Evolutionary conservation across 2,329 filamentous ascomycete genomes (phyloP).

Genomic region (Xylariaceae sp.): DNA sequence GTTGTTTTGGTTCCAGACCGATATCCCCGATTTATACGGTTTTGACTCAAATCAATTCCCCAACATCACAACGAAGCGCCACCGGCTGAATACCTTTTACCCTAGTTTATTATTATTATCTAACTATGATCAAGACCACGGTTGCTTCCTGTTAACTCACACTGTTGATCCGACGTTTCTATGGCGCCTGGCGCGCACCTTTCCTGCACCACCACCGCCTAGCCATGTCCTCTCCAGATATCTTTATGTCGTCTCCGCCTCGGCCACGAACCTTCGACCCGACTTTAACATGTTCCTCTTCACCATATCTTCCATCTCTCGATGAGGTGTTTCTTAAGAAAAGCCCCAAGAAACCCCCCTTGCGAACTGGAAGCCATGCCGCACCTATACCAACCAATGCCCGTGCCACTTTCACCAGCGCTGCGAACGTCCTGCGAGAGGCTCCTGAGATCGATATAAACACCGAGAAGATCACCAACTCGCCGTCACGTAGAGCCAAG

Average conservation of each 20-base stretch:
- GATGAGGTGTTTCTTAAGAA: conserved; percentile 53
- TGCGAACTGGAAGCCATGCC: conserved; percentile 48
- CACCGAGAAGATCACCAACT: conserved; percentile 36
- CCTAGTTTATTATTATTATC: not conserved
- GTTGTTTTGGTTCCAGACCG: too few relatives aligned
- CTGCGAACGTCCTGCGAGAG: conserved; percentile 47
- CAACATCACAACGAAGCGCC: not conserved
- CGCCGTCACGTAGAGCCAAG: conserved; percentile 34
- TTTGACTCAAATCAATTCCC: not conserved
- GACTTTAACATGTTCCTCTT: conserved; percentile 53
- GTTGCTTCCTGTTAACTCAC: conserved; percentile 6
- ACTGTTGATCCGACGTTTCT: conserved; percentile 28
- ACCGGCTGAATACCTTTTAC: not conserved
- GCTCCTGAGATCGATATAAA: conserved; percentile 44
- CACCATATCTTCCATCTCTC: conserved; percentile 62
- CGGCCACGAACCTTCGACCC: conserved; percentile 33
- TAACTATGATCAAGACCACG: not conserved
- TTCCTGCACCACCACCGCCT: conserved; percentile 37
- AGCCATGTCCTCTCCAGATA: conserved; percentile 44
- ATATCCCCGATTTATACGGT: too few relatives aligned
- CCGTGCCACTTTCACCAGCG: conserved; percentile 50
- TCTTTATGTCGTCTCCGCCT: conserved; percentile 41
- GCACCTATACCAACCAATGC: conserved; percentile 47
- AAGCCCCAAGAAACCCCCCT: conserved; percentile 40
- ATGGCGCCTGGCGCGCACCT: conserved; percentile 56